A percentile compares a stretch with the other conserved stretches of the same genome.
These are phyloP conservation scores for Alternaria conjuncta DNA, from an alignment of 2,329 filamentous ascomycete species.

Conservation along the genomic window DNA sequence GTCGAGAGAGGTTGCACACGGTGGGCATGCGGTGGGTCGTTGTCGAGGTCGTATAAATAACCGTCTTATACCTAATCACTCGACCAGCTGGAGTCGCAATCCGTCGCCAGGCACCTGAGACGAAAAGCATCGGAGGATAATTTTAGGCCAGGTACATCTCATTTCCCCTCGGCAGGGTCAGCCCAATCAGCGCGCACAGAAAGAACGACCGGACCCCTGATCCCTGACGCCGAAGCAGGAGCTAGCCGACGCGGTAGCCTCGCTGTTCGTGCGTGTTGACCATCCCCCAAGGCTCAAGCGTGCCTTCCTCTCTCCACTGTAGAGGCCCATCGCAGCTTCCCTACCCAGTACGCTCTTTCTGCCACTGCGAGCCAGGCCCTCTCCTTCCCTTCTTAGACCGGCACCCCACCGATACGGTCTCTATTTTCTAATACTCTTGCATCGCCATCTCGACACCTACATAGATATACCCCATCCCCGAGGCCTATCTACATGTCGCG, in stretches of 20 bases:
- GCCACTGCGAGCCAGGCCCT: conserved; percentile 36
- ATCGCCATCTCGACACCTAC: conserved; percentile 6
- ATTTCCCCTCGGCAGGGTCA: conserved; percentile 31
- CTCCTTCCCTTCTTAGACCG: conserved; percentile 35
- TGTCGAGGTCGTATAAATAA: not conserved
- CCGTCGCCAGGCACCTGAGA: conserved; percentile 1
- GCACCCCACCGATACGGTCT: conserved; percentile 21
- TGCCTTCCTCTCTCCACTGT: conserved; percentile 28
- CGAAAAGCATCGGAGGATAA: conserved; percentile 29
- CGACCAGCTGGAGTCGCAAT: not conserved
- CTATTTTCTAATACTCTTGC: conserved; percentile 18
- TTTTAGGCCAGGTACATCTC: conserved; percentile 34
- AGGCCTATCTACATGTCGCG: conserved; percentile 25
- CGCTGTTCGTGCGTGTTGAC: conserved; percentile 14
- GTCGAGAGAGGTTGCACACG: not conserved
- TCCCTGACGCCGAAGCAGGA: conserved; percentile 16
- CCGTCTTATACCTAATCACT: not conserved
- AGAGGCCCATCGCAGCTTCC: conserved; percentile 43
- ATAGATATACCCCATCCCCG: conserved; percentile 20
- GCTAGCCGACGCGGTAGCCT: conserved; percentile 7
- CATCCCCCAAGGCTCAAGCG: conserved; percentile 29
- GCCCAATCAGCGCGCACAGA: conserved; percentile 30
- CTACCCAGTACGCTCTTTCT: conserved; percentile 47
- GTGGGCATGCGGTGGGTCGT: not conserved
- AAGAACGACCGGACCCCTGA: conserved; percentile 18